phyloP scores from a whole-genome alignment of 768 basidiomycete genomes.

The Piloderma croceum region DNA sequence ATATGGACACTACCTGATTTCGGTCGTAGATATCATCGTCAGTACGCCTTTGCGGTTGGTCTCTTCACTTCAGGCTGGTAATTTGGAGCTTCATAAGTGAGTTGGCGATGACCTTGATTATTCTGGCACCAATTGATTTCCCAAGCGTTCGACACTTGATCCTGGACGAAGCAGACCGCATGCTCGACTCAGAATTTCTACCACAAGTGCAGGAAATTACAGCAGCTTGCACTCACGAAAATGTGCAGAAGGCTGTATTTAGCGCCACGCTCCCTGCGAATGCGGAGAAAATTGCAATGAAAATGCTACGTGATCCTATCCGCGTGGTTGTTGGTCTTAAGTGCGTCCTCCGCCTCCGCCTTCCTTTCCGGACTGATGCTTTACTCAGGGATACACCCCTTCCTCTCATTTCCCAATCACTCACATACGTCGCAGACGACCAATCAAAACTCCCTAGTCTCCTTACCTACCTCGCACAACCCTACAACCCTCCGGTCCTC shows the following conservation, averaged over 20 bases:
- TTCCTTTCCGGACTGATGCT: not conserved
- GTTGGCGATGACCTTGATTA: conserved; percentile 21
- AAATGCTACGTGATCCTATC: conserved; percentile 79
- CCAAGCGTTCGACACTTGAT: conserved; percentile 78
- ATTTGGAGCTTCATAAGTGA: conserved; percentile 68
- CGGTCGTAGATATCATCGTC: conserved; percentile 72
- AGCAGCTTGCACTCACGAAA: conserved; percentile 61
- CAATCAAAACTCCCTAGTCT: conserved; percentile 91
- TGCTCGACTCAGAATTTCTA: conserved; percentile 86
- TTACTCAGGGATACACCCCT: conserved; percentile 81
- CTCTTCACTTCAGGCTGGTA: conserved; percentile 64
- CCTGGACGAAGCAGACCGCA: conserved; percentile 87
- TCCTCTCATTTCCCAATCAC: conserved; percentile 80
- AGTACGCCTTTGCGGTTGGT: conserved; percentile 90
- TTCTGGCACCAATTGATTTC: not conserved
- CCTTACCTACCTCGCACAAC: conserved; percentile 68
- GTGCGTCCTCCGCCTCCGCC: conserved; percentile 40
- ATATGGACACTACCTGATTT: no score
- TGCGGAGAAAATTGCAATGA: conserved; percentile 82
- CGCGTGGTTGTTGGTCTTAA: conserved; percentile 96
- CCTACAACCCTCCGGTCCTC: conserved; percentile 86
- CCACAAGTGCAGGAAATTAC: conserved; percentile 86
- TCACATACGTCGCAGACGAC: conserved; percentile 91
- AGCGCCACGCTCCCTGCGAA: conserved; percentile 91
- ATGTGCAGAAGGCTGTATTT: conserved; percentile 83